Percentiles rank a stretch among this genome's conserved stretches.
phyloP scores from a whole-genome alignment of 306 rosid genomes.

The Luffa aegyptiaca region DNA sequence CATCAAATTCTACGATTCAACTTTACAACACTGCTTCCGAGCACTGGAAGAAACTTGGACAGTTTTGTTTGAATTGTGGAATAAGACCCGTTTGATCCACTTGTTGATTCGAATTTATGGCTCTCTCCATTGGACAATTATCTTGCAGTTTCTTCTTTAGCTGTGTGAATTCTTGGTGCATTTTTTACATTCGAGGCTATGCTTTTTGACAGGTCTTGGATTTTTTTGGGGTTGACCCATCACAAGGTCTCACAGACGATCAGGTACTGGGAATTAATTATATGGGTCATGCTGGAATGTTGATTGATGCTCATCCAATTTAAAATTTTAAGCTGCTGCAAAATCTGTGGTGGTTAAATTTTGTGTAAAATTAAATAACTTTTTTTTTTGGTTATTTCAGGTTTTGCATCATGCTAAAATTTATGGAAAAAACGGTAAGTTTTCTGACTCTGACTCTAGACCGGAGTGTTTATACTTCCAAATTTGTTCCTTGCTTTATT shows the following conservation, averaged over 20 bases:
- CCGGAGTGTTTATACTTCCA: not conserved
- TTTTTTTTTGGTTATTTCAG: constrained; percentile 22
- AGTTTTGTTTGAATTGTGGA: not conserved
- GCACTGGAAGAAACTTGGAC: not conserved
- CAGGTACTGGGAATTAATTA: constrained; percentile 41
- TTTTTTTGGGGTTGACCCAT: constrained; percentile 74
- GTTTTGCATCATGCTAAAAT: constrained; percentile 61
- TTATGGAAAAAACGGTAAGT: constrained; percentile 71
- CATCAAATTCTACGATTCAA: not conserved
- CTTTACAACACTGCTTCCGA: not conserved
- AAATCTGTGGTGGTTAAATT: not conserved
- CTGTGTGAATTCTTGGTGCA: not conserved
- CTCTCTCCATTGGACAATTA: not conserved
- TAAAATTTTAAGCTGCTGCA: not conserved
- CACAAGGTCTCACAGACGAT: constrained; percentile 58
- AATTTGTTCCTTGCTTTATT: not conserved
- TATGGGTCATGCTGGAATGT: not conserved
- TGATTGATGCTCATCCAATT: not conserved
- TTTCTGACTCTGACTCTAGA: not conserved
- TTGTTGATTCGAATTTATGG: not conserved
- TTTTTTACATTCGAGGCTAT: not conserved
- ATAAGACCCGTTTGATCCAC: not conserved
- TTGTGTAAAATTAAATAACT: not conserved
- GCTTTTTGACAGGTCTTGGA: constrained; percentile 52
- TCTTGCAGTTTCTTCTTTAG: not conserved